Conservation (phyloP, 78 protist genomes). For the Dictyostelium intermedium region DNA sequence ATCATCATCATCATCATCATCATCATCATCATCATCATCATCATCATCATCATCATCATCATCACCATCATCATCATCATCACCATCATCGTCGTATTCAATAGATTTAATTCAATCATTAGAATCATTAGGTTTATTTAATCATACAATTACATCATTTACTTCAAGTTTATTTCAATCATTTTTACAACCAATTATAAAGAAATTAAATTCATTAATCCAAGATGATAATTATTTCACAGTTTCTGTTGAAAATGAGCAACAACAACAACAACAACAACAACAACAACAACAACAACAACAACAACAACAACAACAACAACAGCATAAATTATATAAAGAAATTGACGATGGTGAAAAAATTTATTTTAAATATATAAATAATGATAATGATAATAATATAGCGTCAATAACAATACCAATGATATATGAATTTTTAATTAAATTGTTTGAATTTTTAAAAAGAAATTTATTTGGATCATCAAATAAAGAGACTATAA, state of each 20-base stretch:
- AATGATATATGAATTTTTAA: background rate
- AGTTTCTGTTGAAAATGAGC: background rate
- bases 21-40: too few relatives aligned
- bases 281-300: background rate
- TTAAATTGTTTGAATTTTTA: conserved; percentile 6
- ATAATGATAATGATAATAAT: background rate
- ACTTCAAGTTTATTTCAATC: background rate
- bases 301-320: too few relatives aligned
- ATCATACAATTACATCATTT: conserved; percentile 18
- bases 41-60: too few relatives aligned
- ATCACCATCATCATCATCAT: too few relatives aligned
- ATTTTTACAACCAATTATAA: conserved; percentile 29
- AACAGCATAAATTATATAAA: too few relatives aligned
- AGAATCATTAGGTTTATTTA: conserved; percentile 7
- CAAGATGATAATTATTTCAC: background rate
- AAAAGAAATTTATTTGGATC: conserved; percentile 25
- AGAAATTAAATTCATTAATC: background rate
- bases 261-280: background rate
- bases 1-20: too few relatives aligned
- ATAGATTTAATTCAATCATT: conserved; percentile 5
- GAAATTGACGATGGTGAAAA: background rate
- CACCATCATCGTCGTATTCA: too few relatives aligned
- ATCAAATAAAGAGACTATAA: background rate
- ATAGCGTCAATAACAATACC: background rate
- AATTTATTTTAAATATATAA: background rate